Base-by-base conservation (phyloP, 2,329 filamentous ascomycete species). In the Hymenoscyphus scutula region DNA sequence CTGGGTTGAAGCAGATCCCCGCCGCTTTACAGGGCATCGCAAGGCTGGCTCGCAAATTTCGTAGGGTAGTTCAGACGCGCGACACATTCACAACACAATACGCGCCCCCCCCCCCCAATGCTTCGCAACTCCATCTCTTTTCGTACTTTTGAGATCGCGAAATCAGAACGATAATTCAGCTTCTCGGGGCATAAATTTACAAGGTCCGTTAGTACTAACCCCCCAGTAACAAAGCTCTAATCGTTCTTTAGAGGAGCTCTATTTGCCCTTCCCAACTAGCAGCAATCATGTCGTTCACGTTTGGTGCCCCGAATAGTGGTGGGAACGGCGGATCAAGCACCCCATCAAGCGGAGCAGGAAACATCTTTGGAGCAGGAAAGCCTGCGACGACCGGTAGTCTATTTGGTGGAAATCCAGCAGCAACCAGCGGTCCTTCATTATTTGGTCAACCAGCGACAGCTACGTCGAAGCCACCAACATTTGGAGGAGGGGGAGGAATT, bases 321-420 rank as follows among this genome's bases (percentile, higher is more conserved):
- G 68, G 68, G 27, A 61, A 51, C 57, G 60, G 68, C 34, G 58
- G 58, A 23, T 60, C 41, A 7, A 64, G 63, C 53, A 32, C 53
- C 56, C 56, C 57, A 27, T 27, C 61, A 23, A 54, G 56, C 17
- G 63, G 60, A 25, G 30, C 63, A 29, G 56, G 66, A 48, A 51
- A 51, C 13, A 66, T 61, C 37, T 19, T 59, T 56, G 56, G 59
- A 57, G 55, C 32, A 25, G 53, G 15, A 56, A 56, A 37, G n/a
- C n/a, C 53, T 37, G 34, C 34, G 34, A 56, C 48, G 27, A 60
- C 65, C 23, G 56, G 53, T 63, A 64, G 71, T 57, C 64, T 77
- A 45, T 77, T 77, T 68, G 74, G 75, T 34, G 38, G 53, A 53
- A 58, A 58, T 17, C n/a, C 64, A 25, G 59, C 64, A 25, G 59